These are phyloP conservation scores for Choiromyces venosus DNA, from an alignment of 495 filamentous ascomycete genomes.

Conservation along the genomic window DNA sequence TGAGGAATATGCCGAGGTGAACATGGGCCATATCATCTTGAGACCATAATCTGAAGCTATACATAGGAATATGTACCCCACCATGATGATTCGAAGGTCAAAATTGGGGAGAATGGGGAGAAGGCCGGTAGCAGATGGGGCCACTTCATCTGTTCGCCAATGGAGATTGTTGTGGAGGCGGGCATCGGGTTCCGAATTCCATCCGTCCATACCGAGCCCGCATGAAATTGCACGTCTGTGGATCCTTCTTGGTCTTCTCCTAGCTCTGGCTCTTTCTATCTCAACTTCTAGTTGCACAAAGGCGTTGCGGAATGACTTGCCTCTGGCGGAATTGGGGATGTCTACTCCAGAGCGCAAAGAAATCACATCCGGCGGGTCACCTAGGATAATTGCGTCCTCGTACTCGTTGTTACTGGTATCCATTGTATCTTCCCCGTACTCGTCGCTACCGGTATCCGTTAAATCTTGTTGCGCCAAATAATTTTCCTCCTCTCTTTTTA, in stretches of 20 bases:
- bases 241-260: background rate
- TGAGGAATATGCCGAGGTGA: background rate
- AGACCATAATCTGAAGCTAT: background rate
- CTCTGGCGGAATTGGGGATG: background rate
- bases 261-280: background rate
- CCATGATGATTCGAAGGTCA: background rate
- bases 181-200: background rate
- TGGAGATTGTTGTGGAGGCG: background rate
- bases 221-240: background rate
- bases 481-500: conserved; percentile 4
- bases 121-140: background rate
- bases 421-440: background rate
- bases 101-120: background rate
- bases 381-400: background rate
- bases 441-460: background rate
- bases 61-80: conserved; percentile 1
- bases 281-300: background rate
- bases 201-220: background rate
- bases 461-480: conserved; percentile 5
- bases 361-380: background rate
- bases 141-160: background rate
- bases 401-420: background rate
- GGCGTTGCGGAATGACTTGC: background rate
- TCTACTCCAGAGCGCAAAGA: background rate
- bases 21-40: background rate